These are phyloP conservation scores for Penicillium sp. DNA, from an alignment of 2,329 filamentous ascomycete genomes.

Conservation along the genomic window DNA sequence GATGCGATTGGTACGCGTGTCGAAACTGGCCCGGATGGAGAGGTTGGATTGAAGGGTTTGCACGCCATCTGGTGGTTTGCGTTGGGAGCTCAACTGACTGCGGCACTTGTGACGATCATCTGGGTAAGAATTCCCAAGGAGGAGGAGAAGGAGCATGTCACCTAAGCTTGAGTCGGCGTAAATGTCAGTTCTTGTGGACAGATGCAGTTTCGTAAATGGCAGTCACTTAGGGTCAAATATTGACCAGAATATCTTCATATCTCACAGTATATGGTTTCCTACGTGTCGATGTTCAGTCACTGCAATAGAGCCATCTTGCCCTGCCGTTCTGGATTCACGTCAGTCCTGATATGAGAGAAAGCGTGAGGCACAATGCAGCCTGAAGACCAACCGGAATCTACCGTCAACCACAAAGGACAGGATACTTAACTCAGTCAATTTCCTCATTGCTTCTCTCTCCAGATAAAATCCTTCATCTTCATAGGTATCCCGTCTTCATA, in stretches of 20 bases:
- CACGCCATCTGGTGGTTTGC: slow-evolving; percentile 45
- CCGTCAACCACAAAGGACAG: too few relatives aligned
- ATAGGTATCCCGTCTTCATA: too few relatives aligned
- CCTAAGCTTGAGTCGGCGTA: slow-evolving; percentile 5
- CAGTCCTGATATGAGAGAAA: too few relatives aligned
- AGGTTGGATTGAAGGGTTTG: slow-evolving; percentile 35
- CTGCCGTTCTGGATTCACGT: too few relatives aligned
- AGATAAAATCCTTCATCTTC: too few relatives aligned
- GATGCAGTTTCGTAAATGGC: not conserved
- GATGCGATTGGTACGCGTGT: slow-evolving; percentile 39
- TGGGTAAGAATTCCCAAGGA: slow-evolving; percentile 46
- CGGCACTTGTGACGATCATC: slow-evolving; percentile 35
- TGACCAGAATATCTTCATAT: not conserved
- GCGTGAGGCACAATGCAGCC: too few relatives aligned
- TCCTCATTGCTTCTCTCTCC: too few relatives aligned
- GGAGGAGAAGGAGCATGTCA: slow-evolving; percentile 36
- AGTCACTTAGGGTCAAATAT: not conserved
- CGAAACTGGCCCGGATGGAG: slow-evolving; percentile 19
- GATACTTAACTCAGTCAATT: too few relatives aligned
- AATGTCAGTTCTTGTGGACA: not conserved
- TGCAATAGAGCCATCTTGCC: too few relatives aligned
- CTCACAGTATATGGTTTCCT: too few relatives aligned
- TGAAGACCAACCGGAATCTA: too few relatives aligned
- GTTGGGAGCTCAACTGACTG: slow-evolving; percentile 35
- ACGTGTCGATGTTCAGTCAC: too few relatives aligned